Evolutionary conservation across 345 rosid genomes (phyloP).

Genomic region (Erodium maritimum): DNA sequence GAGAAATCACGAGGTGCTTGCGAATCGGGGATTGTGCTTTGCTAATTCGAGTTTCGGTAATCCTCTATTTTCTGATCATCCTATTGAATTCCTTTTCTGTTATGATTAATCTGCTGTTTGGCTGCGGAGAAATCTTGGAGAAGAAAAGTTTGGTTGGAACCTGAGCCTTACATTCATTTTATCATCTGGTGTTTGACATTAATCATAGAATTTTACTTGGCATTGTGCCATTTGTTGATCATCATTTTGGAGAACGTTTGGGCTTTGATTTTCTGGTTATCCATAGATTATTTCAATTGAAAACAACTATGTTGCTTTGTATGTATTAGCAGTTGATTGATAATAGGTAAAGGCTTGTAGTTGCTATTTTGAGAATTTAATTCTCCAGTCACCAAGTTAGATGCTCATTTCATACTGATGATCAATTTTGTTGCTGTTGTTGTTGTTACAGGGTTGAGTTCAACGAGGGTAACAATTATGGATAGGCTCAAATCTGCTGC

Average conservation of each 20-base stretch:
- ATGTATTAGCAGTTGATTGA: too few relatives aligned
- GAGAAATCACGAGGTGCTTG: background rate
- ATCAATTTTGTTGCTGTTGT: background rate
- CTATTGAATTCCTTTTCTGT: background rate
- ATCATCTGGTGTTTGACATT: background rate
- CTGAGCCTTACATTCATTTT: background rate
- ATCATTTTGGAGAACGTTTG: background rate
- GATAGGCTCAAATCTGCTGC: conserved; percentile 54
- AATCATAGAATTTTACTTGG: too few relatives aligned
- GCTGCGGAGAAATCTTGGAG: conserved; percentile 1
- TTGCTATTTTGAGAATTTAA: background rate
- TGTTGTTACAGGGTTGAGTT: conserved; percentile 8
- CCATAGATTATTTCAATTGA: too few relatives aligned
- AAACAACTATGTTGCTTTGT: background rate
- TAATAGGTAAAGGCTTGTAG: background rate
- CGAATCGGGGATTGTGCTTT: conserved; percentile 4
- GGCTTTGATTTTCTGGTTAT: background rate
- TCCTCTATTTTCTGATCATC: background rate
- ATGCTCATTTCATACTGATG: background rate
- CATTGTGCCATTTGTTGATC: background rate
- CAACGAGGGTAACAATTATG: conserved; percentile 27
- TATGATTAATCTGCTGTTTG: background rate
- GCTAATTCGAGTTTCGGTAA: background rate
- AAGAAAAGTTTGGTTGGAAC: background rate
- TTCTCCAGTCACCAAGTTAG: background rate